These are phyloP conservation scores for Hawksworthiomyces lignivorus DNA, from an alignment of 2,329 filamentous ascomycete genomes.

Conservation along the genomic window DNA sequence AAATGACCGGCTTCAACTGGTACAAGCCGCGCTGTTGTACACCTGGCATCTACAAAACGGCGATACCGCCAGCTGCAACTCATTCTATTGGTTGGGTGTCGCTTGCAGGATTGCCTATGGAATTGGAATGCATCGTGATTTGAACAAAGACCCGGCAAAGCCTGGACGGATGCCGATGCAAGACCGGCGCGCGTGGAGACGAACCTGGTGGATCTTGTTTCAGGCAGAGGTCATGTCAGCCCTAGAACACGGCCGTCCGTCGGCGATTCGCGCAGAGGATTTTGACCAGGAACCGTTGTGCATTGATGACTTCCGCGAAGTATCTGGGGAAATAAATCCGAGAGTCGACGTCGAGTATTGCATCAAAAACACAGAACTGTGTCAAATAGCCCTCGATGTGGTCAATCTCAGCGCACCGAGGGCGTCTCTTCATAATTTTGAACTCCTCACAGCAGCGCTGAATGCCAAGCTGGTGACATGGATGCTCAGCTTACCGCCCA, in stretches of 20 bases:
- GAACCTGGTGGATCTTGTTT: slow-evolving; percentile 34
- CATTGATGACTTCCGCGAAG: slow-evolving; percentile 31
- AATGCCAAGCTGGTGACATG: slow-evolving; percentile 7
- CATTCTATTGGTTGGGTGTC: slow-evolving; percentile 8
- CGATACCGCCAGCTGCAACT: slow-evolving; percentile 8
- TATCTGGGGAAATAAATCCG: neutral
- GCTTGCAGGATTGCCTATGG: slow-evolving; percentile 8
- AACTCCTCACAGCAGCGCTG: neutral
- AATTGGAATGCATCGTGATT: slow-evolving; percentile 8
- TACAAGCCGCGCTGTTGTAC: slow-evolving; percentile 8
- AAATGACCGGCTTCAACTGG: slow-evolving; percentile 6
- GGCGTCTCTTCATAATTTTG: neutral
- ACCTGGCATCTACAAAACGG: slow-evolving; percentile 11
- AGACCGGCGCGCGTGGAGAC: slow-evolving; percentile 12
- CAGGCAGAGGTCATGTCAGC: slow-evolving; percentile 31
- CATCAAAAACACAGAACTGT: slow-evolving; percentile 3
- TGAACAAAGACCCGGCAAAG: slow-evolving; percentile 10
- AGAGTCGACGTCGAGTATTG: neutral
- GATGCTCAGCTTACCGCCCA: slow-evolving; percentile 1
- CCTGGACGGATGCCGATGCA: slow-evolving; percentile 7
- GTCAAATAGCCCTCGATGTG: slow-evolving; percentile 5
- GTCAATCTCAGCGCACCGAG: slow-evolving; percentile 1
- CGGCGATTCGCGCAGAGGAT: slow-evolving; percentile 44
- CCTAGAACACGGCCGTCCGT: slow-evolving; percentile 39
- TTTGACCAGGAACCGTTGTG: slow-evolving; percentile 39